phyloP scores from a whole-genome alignment of 352 stramenopile genomes.

The Stramenopiles sp. region DNA sequence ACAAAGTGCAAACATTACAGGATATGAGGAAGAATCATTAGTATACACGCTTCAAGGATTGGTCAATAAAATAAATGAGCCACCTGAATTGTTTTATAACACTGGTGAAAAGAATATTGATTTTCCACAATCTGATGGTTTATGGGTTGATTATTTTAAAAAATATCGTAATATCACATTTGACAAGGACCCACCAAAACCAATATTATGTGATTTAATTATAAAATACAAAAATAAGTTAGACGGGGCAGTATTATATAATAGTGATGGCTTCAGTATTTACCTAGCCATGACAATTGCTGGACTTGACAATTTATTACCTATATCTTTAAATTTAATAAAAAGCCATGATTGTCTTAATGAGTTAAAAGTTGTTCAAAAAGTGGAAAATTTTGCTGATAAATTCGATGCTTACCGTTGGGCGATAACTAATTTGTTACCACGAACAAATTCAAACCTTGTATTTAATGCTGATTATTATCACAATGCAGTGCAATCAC shows the following conservation, averaged over 20 bases:
- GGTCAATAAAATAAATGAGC: background rate
- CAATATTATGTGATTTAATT: background rate
- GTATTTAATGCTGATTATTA: background rate
- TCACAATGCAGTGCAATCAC: background rate
- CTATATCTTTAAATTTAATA: background rate
- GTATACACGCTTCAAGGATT: background rate
- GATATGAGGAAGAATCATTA: background rate
- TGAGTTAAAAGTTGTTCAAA: background rate
- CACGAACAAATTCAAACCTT: background rate
- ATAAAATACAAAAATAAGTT: background rate
- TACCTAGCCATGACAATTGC: background rate
- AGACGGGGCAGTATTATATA: background rate
- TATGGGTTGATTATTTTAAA: background rate
- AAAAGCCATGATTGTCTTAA: background rate
- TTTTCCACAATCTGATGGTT: background rate
- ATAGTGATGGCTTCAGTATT: background rate
- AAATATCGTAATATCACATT: background rate
- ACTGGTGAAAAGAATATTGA: background rate
- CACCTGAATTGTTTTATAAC: background rate
- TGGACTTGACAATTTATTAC: background rate
- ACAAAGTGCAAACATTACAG: too few species aligned
- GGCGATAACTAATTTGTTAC: background rate
- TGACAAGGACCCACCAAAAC: background rate
- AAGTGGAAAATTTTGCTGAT: background rate
- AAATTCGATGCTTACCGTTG: background rate